phyloP scores from a whole-genome alignment of 139 green algal species.

The Asterochloris sp. region DNA sequence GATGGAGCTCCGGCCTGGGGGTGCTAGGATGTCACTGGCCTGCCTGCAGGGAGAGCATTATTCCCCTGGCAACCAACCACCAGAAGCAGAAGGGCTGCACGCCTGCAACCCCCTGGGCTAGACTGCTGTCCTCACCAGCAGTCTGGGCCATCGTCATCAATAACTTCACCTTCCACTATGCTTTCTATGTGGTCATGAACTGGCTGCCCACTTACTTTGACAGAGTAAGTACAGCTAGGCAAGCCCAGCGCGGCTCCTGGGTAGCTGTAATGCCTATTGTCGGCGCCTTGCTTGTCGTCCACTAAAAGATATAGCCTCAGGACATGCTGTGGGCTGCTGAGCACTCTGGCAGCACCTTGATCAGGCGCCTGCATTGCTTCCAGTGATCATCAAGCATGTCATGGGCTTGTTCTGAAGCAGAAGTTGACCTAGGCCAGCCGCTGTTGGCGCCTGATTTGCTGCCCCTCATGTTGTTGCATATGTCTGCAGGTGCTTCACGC shows the following conservation, averaged over 20 bases:
- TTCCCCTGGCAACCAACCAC: conserved; percentile 11
- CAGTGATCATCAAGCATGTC: too few relatives aligned
- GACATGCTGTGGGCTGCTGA: too few relatives aligned
- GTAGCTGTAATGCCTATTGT: too few relatives aligned
- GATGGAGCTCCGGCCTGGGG: background rate
- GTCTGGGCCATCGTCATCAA: conserved; percentile 95
- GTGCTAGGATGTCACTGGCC: background rate
- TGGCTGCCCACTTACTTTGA: conserved; percentile 99
- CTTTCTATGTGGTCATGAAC: conserved; percentile 98
- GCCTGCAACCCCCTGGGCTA: conserved; percentile 56
- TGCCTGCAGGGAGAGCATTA: conserved; percentile 6
- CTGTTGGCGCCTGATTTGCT: too few relatives aligned
- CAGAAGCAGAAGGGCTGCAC: conserved; percentile 36
- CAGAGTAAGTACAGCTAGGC: conserved; percentile 27
- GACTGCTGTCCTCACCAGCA: conserved; percentile 64
- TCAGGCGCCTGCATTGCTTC: too few relatives aligned
- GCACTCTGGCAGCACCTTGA: too few relatives aligned
- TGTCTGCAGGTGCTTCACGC: conserved; percentile 61
- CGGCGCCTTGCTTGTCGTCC: too few relatives aligned
- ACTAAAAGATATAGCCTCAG: too few relatives aligned
- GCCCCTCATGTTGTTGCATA: background rate
- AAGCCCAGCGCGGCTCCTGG: too few relatives aligned
- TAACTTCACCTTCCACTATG: conserved; percentile 99
- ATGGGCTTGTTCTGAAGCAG: too few relatives aligned
- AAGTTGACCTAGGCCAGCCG: too few relatives aligned